Evolutionary conservation across 345 rosid species (phyloP).

Genomic region (Bruguiera sexangula): DNA sequence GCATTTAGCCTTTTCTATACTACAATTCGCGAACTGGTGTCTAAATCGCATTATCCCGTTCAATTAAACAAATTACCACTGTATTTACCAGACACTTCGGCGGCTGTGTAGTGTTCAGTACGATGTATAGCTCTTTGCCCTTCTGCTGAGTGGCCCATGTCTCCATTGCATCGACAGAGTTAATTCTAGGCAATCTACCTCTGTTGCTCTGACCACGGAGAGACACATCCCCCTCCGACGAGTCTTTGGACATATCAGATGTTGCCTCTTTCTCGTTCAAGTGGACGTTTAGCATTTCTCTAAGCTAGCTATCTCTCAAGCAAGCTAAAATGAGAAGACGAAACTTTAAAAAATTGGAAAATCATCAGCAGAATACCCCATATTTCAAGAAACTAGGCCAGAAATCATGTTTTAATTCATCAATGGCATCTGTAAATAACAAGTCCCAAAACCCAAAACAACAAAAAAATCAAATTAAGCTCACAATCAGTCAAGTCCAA

Average conservation of each 20-base stretch:
- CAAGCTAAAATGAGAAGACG: slow-evolving; percentile 46
- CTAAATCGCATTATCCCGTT: too few species aligned
- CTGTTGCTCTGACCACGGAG: slow-evolving; percentile 52
- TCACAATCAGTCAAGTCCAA: too few species aligned
- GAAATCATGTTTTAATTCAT: too few species aligned
- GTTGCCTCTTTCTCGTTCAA: slow-evolving; percentile 77
- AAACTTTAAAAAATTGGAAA: neutral
- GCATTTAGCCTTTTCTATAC: too few species aligned
- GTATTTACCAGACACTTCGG: too few species aligned
- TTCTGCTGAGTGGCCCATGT: slow-evolving; percentile 73
- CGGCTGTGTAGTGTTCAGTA: slow-evolving; percentile 19
- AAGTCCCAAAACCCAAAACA: too few species aligned
- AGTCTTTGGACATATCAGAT: slow-evolving; percentile 87
- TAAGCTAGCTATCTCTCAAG: slow-evolving; percentile 52
- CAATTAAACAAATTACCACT: too few species aligned
- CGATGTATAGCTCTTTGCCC: slow-evolving; percentile 72
- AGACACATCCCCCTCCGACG: slow-evolving; percentile 51
- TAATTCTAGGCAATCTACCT: slow-evolving; percentile 63
- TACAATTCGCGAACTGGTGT: too few species aligned
- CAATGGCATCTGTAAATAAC: too few species aligned
- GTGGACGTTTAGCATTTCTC: slow-evolving; percentile 67
- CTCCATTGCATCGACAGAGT: slow-evolving; percentile 76
- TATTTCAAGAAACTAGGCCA: neutral
- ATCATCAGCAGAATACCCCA: neutral
- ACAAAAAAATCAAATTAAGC: too few species aligned